Conservation (phyloP, 441 rosid genomes). For the Dalechampia spathulata region DNA sequence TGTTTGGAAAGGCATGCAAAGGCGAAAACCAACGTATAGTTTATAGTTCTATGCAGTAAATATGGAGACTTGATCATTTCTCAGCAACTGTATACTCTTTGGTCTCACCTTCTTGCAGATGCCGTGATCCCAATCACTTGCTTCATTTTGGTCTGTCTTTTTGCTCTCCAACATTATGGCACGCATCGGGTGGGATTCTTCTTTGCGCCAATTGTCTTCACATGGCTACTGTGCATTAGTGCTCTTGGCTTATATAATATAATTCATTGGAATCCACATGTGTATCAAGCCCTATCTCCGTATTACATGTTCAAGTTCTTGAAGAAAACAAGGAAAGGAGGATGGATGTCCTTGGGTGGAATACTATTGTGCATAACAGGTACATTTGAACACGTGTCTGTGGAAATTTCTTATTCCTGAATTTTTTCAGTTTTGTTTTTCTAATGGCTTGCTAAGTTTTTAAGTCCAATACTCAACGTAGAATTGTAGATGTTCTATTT, state of each 20-base stretch:
- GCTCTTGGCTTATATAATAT: constrained; percentile 88
- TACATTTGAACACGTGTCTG: constrained; percentile 15
- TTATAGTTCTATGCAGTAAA: background rate
- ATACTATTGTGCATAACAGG: constrained; percentile 94
- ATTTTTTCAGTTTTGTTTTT: background rate
- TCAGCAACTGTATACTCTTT: background rate
- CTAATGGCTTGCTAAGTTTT: background rate
- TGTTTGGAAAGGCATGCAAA: background rate
- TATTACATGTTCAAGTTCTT: constrained; percentile 95
- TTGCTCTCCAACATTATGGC: constrained; percentile 95
- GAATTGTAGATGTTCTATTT: no score
- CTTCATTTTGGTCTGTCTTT: constrained; percentile 86
- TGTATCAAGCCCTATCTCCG: constrained; percentile 90
- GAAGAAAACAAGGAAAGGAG: constrained; percentile 78
- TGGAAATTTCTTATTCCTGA: constrained; percentile 1
- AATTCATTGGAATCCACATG: constrained; percentile 71
- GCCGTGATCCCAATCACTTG: constrained; percentile 88
- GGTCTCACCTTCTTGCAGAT: constrained; percentile 40
- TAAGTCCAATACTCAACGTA: background rate
- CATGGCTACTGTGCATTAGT: constrained; percentile 87
- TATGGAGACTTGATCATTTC: background rate
- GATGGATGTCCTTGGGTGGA: constrained; percentile 99
- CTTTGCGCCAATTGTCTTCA: constrained; percentile 77
- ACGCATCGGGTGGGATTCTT: constrained; percentile 84
- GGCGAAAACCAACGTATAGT: background rate